A percentile compares a stretch with the other conserved stretches of the same genome.
Evolutionary conservation across 202 grass and related monocot species (phyloP).

Genomic region (Musa balbisiana): DNA sequence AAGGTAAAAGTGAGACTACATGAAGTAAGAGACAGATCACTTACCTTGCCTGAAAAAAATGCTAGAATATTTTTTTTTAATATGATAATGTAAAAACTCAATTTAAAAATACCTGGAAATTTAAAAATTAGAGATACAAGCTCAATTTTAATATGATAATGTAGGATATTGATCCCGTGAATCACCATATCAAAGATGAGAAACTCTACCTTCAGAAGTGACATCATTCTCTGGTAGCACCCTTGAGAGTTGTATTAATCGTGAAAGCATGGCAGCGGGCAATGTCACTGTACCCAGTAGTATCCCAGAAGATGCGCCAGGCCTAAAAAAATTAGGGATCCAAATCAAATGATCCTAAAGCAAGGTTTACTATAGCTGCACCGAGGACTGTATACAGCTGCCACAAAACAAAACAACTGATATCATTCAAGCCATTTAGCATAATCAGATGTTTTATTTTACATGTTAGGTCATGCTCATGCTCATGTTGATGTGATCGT

Average conservation of each 20-base stretch:
- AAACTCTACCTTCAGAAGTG: constrained; percentile 40
- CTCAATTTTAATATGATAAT: background rate
- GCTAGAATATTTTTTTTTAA: background rate
- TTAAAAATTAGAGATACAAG: background rate
- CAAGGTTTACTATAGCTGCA: constrained; percentile 1
- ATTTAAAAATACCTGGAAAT: too few species aligned
- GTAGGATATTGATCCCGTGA: background rate
- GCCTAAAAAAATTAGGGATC: constrained; percentile 38
- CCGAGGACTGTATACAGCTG: background rate
- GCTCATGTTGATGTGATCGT: background rate
- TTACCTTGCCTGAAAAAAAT: background rate
- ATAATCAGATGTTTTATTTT: too few species aligned
- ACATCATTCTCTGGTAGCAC: constrained; percentile 39
- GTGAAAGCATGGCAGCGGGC: constrained; percentile 82
- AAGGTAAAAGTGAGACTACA: background rate
- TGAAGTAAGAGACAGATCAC: background rate
- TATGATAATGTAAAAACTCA: background rate
- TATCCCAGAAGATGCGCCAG: constrained; percentile 85
- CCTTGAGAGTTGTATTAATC: constrained; percentile 67
- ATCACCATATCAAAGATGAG: constrained; percentile 9
- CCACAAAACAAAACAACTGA: background rate
- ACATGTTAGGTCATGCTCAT: too few species aligned
- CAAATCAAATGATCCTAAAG: background rate
- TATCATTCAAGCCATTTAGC: background rate
- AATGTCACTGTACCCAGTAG: constrained; percentile 83